phyloP scores from a whole-genome alignment of 805 yeast genomes.

The Schwanniomyces polymorphus region DNA sequence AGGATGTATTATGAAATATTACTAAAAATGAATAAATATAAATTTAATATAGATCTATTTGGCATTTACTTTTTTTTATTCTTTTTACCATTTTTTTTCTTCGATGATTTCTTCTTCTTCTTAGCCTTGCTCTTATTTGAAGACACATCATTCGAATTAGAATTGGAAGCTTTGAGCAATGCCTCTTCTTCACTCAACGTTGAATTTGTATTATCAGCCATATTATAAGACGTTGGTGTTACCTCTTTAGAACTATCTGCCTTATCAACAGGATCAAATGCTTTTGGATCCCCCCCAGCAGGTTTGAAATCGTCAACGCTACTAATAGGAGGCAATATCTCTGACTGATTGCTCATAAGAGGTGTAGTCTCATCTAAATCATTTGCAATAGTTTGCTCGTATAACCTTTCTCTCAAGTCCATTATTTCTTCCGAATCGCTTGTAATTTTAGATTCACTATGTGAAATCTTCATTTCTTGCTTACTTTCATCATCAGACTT shows the following conservation, averaged over 20 bases:
- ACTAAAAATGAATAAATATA: background rate
- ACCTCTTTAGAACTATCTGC: background rate
- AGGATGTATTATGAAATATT: background rate
- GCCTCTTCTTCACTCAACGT: background rate
- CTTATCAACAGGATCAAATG: background rate
- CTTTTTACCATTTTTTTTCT: background rate
- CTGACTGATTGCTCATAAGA: background rate
- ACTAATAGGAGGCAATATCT: background rate
- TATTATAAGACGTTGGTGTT: background rate
- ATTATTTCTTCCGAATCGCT: slow-evolving; percentile 35
- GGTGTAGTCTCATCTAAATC: slow-evolving; percentile 6
- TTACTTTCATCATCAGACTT: slow-evolving; percentile 9
- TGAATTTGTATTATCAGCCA: background rate
- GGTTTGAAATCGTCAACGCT: background rate
- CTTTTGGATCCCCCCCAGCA: background rate
- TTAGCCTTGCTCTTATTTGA: background rate
- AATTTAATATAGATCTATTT: background rate
- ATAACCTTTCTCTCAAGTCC: slow-evolving; percentile 32
- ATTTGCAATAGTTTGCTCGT: slow-evolving; percentile 21
- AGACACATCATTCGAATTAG: background rate
- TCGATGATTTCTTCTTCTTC: background rate
- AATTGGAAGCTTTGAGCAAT: no score
- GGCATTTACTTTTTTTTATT: background rate
- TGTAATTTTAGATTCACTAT: slow-evolving; percentile 17
- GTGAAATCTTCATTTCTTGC: slow-evolving; percentile 7